Evolutionary conservation across 352 stramenopile species (phyloP), one percentile per base, ranked within the genome.

Genomic region (Globisporangium splendens): DNA sequence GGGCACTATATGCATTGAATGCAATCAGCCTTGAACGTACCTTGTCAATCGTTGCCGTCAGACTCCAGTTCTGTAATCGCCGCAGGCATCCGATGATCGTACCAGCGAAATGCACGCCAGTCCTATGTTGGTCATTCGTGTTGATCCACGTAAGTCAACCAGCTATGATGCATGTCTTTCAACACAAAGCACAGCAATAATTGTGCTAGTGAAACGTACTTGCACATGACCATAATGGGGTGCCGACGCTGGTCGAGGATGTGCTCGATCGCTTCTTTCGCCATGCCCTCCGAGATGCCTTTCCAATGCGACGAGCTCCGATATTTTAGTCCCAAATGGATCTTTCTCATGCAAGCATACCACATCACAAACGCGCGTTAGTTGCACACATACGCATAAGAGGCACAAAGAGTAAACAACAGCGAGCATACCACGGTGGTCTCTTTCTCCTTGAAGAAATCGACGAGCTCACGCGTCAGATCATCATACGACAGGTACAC

Each of bases 41-140:
- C 68, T 95, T 93, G 70, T 95, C 86, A 65, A 95, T 95, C 12
- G 74, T 95, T 28, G 86, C 83, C 3, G 86, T 95, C 54, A 95
- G 69, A 48, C 83, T 90, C 86, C 86, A 95, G 55, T 92, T 93
- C 61, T 93, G 86, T 11, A 95, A 62, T 13, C 86, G 82, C 17
- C 86, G 80, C 22, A 95, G 58, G 51, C 86, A 95, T 8, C 85
- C 85, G 50, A 95, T 89, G 63, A 91, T 83, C 1, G 85, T 93
- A 7, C 85, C 84, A 42, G 79, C 66, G 61, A 89, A 87, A 43
- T 88, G 79, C 55, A 92, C 77, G 2, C 79, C 84, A 42, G 81
- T 91, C 55, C 79, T 90, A 60, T 33, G 5, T 31, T 31, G 24
- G 24, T 31, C 44, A 14, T 49, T 48, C 39, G 10, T n/a, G 33